These are phyloP conservation scores for Oropetium thomaeum DNA, from an alignment of 176 grass and related monocot species.

Conservation along the genomic window DNA sequence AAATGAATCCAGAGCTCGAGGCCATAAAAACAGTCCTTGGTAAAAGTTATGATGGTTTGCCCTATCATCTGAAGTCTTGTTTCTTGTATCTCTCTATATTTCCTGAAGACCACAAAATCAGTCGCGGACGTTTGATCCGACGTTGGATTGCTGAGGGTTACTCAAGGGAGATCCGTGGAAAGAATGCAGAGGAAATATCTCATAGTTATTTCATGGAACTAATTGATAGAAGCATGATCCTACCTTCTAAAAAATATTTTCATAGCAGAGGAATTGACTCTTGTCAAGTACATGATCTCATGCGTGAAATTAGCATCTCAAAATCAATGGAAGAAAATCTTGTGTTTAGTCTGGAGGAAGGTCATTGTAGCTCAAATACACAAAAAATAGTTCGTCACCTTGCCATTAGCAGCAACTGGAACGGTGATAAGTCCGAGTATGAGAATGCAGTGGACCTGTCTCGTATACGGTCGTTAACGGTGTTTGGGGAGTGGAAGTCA, in stretches of 20 bases:
- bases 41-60: constrained; percentile 37
- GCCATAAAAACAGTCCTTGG: neutral
- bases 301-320: constrained; percentile 16
- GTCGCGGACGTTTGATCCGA: neutral
- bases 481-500: neutral
- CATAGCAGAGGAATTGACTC: neutral
- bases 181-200: neutral
- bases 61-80: constrained; percentile 43
- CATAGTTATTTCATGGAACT: constrained; percentile 18
- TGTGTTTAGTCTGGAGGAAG: neutral
- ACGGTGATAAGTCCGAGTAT: neutral
- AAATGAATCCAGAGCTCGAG: constrained; percentile 1
- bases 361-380: too few species aligned
- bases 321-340: constrained; percentile 16
- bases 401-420: neutral
- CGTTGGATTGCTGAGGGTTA: constrained; percentile 42
- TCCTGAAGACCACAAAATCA: constrained; percentile 15
- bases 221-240: constrained; percentile 14
- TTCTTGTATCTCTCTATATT: constrained; percentile 34
- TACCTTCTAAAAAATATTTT: neutral
- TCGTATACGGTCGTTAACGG: constrained; percentile 17
- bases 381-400: neutral
- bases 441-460: neutral
- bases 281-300: constrained; percentile 35
- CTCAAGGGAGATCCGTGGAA: neutral